Evolutionary conservation across 2,329 filamentous ascomycete species (phyloP).

Genomic region (Fusarium brachygibbosum): DNA sequence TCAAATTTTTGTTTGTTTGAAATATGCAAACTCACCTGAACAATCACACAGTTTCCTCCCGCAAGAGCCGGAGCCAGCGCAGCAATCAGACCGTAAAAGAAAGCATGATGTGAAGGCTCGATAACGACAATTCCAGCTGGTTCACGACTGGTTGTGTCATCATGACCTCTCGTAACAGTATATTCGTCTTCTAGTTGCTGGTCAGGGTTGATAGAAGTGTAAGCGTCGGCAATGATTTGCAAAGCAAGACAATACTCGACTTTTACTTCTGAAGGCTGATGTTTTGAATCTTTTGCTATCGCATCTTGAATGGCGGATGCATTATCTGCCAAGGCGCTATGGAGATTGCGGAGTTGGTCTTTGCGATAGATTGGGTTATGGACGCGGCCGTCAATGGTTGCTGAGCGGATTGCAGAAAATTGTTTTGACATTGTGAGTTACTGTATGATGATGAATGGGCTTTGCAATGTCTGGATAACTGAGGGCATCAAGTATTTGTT

Average conservation of each 20-base stretch:
- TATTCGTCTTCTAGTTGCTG: conserved; percentile 37
- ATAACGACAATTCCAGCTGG: conserved; percentile 37
- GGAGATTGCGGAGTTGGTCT: conserved; percentile 32
- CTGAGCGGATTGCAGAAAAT: conserved; percentile 34
- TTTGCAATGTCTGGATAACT: neutral
- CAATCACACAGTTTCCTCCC: conserved; percentile 37
- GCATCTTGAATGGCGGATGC: conserved; percentile 36
- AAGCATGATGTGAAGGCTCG: conserved; percentile 38
- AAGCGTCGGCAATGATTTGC: conserved; percentile 33
- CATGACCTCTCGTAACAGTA: conserved; percentile 21
- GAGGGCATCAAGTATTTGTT: neutral
- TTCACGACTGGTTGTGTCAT: conserved; percentile 23
- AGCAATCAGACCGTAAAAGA: conserved; percentile 38
- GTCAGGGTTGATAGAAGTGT: conserved; percentile 25
- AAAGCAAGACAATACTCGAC: conserved; percentile 44
- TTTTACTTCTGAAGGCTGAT: conserved; percentile 37
- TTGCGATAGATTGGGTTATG: conserved; percentile 44
- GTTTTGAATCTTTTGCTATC: conserved; percentile 37
- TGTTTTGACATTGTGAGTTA: conserved; percentile 35
- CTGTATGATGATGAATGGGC: neutral
- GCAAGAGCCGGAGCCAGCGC: conserved; percentile 32
- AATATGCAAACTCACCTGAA: conserved; percentile 16
- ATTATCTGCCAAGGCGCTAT: conserved; percentile 21
- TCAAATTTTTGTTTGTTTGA: rapidly evolving
- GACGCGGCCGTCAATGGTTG: conserved; percentile 38